Evolutionary conservation across 345 rosid species (phyloP).

Genomic region (Rhodamnia rubescens): DNA sequence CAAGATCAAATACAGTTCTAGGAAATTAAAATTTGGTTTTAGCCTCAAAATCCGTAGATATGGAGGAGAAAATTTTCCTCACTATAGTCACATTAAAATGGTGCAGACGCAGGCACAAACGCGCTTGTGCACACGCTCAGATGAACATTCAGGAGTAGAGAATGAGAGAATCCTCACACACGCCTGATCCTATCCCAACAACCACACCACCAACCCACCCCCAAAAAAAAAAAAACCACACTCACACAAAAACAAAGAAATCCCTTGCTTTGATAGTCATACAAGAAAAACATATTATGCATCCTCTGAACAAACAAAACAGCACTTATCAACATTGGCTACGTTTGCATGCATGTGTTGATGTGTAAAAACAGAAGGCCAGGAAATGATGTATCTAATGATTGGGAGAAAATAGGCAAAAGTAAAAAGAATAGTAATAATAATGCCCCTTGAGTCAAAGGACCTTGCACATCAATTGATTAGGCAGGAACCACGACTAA

Average conservation of each 20-base stretch:
- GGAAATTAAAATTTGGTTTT: neutral
- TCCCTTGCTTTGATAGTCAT: neutral
- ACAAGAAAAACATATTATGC: neutral
- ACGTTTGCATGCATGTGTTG: neutral
- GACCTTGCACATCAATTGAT: neutral
- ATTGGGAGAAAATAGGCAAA: neutral
- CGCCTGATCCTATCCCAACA: neutral
- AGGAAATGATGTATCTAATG: neutral
- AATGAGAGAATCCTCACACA: neutral
- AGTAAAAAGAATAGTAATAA: neutral
- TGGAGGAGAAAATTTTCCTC: neutral
- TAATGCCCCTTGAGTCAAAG: neutral
- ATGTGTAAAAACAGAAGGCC: neutral
- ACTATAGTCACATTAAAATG: neutral
- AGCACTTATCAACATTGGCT: neutral
- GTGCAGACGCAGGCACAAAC: neutral
- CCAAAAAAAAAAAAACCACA: neutral
- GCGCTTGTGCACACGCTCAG: neutral
- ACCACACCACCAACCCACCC: too few species aligned
- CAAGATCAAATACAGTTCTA: neutral
- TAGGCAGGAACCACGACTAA: neutral
- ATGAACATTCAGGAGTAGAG: neutral
- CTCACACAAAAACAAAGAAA: neutral
- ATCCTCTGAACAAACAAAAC: neutral
- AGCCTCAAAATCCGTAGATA: neutral